Base-by-base conservation (phyloP, 495 filamentous ascomycete species). In the Paragyromitra xinjiangensis region DNA sequence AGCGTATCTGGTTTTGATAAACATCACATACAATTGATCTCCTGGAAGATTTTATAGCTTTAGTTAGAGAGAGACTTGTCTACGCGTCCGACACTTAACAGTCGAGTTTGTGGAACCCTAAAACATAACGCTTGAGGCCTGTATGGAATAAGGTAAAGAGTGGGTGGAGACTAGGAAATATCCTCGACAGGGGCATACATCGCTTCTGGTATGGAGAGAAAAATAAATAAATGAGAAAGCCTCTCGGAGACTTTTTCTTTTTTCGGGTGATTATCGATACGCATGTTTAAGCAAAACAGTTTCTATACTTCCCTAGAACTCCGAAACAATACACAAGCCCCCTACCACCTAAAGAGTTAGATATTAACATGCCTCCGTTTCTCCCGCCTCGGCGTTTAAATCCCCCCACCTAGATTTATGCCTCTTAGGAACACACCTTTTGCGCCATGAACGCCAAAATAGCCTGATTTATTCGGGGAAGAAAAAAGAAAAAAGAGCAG, bases 391-490 rank as follows among this genome's bases (percentile, higher is more conserved):
- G 37, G 45, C 22, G 62, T 37, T 40, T 71, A 5, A 29, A 50
- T 11, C 22, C 9, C 58, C 67, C n/a, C 7, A 29, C n/a, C 37
- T 24, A 64, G 48, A 64, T 16, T 26, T 37, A 66, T 2, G 37
- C 50, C n/a, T 56, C 58, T 42, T 12, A 34, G 22, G 22, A 71
- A 48, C 24, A 34, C 24, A 34, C 42, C 42, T 73, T 3, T 6
- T 73, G 68, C 73, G 59, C 73, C 61, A 9, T 65, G 4, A 73
- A 73, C 68, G 26, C 73, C 59, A 22, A 59, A 19, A 59, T 65
- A 77, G 68, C 66, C 59, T 73, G 39, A 64, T 76, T 44, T 24
- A 34, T 22, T 4, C 26, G 39, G 37, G 14, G 50, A 11, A 64
- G 12, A 19, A 51, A 69, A 39, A 40, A 19, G 37, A 42, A 40